Percentiles rank a stretch among this genome's conserved stretches.
Evolutionary conservation across 2,329 filamentous ascomycete genomes (phyloP).

Genomic region (Colletotrichum gigasporum): DNA sequence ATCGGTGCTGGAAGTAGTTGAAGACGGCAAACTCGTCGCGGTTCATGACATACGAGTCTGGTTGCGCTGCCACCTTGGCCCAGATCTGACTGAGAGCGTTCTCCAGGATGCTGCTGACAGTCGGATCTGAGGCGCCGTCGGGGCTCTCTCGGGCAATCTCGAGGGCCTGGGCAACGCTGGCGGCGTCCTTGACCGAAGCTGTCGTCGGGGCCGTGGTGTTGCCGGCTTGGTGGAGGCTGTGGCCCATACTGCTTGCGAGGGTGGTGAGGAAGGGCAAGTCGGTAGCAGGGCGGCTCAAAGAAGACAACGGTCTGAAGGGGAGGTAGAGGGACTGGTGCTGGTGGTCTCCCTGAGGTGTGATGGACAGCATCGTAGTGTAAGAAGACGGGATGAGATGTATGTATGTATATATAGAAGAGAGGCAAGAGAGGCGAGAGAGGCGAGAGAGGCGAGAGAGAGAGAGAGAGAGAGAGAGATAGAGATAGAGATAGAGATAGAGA

Average conservation of each 20-base stretch:
- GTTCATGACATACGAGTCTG: conserved; percentile 76
- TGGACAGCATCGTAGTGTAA: conserved; percentile 30
- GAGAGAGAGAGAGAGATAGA: background rate
- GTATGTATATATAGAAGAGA: conserved; percentile 20
- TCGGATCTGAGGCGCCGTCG: conserved; percentile 70
- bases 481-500: background rate
- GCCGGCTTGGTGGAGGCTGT: conserved; percentile 24
- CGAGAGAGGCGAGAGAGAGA: background rate
- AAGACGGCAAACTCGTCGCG: conserved; percentile 85
- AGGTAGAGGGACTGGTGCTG: conserved; percentile 30
- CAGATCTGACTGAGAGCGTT: conserved; percentile 71
- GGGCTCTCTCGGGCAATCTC: conserved; percentile 80
- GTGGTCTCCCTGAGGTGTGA: conserved; percentile 32
- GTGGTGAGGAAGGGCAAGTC: conserved; percentile 29
- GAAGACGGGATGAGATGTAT: background rate
- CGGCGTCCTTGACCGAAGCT: conserved; percentile 24
- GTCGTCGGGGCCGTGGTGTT: conserved; percentile 36
- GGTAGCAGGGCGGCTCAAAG: background rate
- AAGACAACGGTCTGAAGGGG: conserved; percentile 25
- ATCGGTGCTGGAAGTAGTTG: conserved; percentile 82
- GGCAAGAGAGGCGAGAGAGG: too few species aligned
- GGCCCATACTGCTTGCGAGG: conserved; percentile 28
- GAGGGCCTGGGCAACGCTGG: conserved; percentile 72
- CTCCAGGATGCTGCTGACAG: conserved; percentile 73
- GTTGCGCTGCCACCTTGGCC: conserved; percentile 71